phyloP scores from a whole-genome alignment of 148 eudicot genomes.

The Rhododendron simsii region DNA sequence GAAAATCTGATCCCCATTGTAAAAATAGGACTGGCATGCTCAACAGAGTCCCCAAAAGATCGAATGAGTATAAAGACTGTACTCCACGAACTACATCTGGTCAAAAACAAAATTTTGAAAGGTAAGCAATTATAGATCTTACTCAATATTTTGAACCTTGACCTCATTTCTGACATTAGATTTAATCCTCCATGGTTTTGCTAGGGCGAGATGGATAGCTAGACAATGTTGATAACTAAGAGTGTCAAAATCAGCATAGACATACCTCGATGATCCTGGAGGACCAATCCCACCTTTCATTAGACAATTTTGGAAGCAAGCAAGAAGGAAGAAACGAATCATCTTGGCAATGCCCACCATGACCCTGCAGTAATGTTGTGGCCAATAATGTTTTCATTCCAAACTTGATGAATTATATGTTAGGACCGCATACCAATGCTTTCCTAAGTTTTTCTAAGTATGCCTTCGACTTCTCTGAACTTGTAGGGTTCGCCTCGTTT shows the following conservation, averaged over 20 bases:
- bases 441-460: too few relatives aligned
- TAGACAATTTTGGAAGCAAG: background rate
- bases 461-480: too few relatives aligned
- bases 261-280: too few relatives aligned
- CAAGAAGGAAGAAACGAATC: too few relatives aligned
- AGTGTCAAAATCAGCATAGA: too few relatives aligned
- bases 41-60: background rate
- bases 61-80: background rate
- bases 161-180: background rate
- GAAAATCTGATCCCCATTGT: background rate
- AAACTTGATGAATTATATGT: too few relatives aligned
- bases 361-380: too few relatives aligned
- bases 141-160: background rate
- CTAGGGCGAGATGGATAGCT: background rate
- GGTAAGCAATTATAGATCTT: background rate
- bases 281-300: too few relatives aligned
- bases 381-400: too few relatives aligned
- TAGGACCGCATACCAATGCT: too few relatives aligned
- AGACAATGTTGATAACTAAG: background rate
- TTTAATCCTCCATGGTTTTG: background rate
- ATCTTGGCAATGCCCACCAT: too few relatives aligned
- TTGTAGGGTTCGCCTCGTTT: too few relatives aligned
- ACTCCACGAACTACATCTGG: background rate
- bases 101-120: background rate
- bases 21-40: background rate